A percentile compares a stretch with the other conserved stretches of the same genome.
These are phyloP conservation scores for Amphicarpaea edgeworthii DNA, from an alignment of 306 rosid genomes.

Conservation along the genomic window DNA sequence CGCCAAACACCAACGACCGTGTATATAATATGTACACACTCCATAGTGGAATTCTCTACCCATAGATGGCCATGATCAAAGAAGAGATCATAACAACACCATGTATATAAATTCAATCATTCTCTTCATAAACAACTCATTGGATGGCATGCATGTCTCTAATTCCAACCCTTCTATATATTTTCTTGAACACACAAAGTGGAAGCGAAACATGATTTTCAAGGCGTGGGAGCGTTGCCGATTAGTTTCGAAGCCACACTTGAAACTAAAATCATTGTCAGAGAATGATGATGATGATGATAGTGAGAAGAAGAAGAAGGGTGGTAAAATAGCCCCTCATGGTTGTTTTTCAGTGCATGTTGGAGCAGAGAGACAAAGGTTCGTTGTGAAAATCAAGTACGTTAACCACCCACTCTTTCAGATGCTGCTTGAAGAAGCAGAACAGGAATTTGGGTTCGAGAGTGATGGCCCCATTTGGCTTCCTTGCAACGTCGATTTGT, in stretches of 20 bases:
- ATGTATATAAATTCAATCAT: constrained; percentile 37
- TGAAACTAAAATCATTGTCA: constrained; percentile 1
- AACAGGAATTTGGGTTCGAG: constrained; percentile 39
- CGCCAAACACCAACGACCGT: constrained; percentile 4
- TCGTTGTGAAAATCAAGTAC: constrained; percentile 29
- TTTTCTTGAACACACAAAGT: constrained; percentile 5
- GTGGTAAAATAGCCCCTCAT: neutral
- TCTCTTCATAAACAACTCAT: neutral
- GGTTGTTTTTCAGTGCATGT: constrained; percentile 50
- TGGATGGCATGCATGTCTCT: neutral
- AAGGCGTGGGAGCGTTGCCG: constrained; percentile 57
- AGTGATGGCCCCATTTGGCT: constrained; percentile 63
- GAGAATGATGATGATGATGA: neutral
- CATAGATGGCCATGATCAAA: neutral
- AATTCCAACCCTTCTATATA: neutral
- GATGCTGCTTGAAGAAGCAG: constrained; percentile 48
- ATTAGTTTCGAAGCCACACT: neutral
- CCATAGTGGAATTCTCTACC: neutral
- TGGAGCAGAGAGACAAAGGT: constrained; percentile 44
- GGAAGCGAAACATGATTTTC: constrained; percentile 45
- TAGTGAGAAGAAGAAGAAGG: too few species aligned
- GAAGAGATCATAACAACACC: neutral
- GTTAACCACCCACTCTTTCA: constrained; percentile 46
- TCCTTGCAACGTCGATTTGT: constrained; percentile 72
- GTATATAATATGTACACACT: neutral